Evolutionary conservation across 352 stramenopile species (phyloP).

Genomic region (Aphanomyces euteiches): DNA sequence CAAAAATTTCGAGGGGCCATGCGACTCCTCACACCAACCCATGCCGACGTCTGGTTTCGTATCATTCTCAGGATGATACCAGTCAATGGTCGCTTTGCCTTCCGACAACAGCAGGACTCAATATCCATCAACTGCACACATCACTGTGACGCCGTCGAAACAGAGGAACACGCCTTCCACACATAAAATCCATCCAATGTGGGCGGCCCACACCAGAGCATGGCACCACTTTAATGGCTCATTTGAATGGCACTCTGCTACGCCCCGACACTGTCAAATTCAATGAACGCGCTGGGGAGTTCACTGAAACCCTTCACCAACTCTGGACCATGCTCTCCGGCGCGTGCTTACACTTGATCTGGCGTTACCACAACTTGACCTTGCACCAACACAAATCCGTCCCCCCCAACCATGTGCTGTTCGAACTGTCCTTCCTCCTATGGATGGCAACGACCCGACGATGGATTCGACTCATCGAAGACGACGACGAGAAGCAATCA

Average conservation of each 20-base stretch:
- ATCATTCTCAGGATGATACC: neutral
- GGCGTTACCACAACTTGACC: neutral
- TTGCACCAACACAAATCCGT: neutral
- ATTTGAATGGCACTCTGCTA: neutral
- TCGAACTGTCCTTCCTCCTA: conserved; percentile 4
- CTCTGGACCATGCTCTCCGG: conserved; percentile 2
- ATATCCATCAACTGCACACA: neutral
- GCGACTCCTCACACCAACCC: neutral
- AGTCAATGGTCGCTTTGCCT: neutral
- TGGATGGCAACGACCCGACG: conserved; percentile 10
- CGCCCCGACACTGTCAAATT: neutral
- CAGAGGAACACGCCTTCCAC: neutral
- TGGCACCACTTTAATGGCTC: neutral
- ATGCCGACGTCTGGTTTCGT: neutral
- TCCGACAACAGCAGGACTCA: neutral
- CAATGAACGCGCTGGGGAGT: neutral
- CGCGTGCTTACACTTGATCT: neutral
- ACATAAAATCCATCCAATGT: neutral
- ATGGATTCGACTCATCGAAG: conserved; percentile 5
- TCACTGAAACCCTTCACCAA: too few species aligned
- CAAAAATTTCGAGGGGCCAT: neutral
- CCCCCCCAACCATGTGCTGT: neutral
- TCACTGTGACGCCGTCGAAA: neutral
- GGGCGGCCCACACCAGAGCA: neutral
- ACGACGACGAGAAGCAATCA: neutral